Base-by-base conservation (phyloP, 257 asterid species). In the Solanum gandarillasii region DNA sequence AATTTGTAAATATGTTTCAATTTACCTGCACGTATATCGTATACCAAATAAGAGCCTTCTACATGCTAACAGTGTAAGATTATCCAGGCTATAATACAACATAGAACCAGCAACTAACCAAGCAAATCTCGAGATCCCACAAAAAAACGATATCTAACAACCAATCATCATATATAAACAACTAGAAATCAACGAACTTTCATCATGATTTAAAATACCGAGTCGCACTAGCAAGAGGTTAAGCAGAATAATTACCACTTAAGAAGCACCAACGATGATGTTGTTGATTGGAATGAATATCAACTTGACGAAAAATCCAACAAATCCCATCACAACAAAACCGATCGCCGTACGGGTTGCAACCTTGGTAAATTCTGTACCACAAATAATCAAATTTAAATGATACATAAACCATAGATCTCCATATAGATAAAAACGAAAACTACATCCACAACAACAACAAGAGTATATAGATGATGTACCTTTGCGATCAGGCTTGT, bases 271-370 rank as follows among this genome's bases (percentile, higher is more conserved):
- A 20, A 90, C 91, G 73, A 90, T 89, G 73, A 90, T 90, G 85
- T 90, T 90, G 79, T 90, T 90, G 89, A 90, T 90, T 13, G 92
- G 92, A 87, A 88, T 90, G 89, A 90, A 90, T 39, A 90, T 87
- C 87, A 90, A 90, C 91, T 90, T 90, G 52, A 90, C 92, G 41
- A 90, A 90, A 87, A 90, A 90, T 4, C 92, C 92, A 6, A 90
- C 92, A 34, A 88, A 90, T 35, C 92, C 92, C 89, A 90, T 90
- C 81, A 90, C 91, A 58, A 90, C 92, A 65, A 90, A 90, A 7
- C 92, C 92, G 12, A 90, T 87, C 39, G 92, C 92, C 2, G 91
- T 87, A 39, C 92, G 91, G 20, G 86, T 87, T 1, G 91, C 92
- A n/a, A 90, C 90, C 88, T 90, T 88, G 62, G 92, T 87, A 52